Percentiles rank a stretch among this genome's conserved stretches.
Conservation (phyloP, 2,329 filamentous ascomycete genomes). For the Simplicillium sp. region DNA sequence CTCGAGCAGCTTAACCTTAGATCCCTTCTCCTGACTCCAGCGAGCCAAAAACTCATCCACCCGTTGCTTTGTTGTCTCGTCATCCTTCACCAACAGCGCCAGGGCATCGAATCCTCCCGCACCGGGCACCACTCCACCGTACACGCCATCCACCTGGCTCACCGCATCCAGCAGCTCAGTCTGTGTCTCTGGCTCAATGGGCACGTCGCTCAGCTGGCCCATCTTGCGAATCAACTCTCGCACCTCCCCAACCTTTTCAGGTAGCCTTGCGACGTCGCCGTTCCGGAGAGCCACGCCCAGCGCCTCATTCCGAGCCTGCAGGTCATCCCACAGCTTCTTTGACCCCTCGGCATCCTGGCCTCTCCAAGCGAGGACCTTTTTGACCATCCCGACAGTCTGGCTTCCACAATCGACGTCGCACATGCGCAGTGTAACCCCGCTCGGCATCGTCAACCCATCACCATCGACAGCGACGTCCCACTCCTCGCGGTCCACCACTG, state of each 20-base stretch:
- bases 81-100: slow-evolving; percentile 68
- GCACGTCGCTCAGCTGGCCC: slow-evolving; percentile 64
- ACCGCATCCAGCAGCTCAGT: slow-evolving; percentile 75
- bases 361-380: slow-evolving; percentile 78
- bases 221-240: slow-evolving; percentile 64
- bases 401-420: slow-evolving; percentile 94
- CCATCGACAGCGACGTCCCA: slow-evolving; percentile 79
- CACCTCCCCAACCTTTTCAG: slow-evolving; percentile 36
- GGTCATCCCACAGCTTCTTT: slow-evolving; percentile 59
- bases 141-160: slow-evolving; percentile 63
- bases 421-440: slow-evolving; percentile 72
- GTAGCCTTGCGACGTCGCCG: slow-evolving; percentile 31
- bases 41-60: slow-evolving; percentile 53
- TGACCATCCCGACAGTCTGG: slow-evolving; percentile 92
- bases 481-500: slow-evolving; percentile 53
- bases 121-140: slow-evolving; percentile 86
- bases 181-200: slow-evolving; percentile 83
- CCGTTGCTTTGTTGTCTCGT: slow-evolving; percentile 48
- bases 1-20: slow-evolving; percentile 57
- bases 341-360: slow-evolving; percentile 54
- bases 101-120: slow-evolving; percentile 92
- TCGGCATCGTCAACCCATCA: slow-evolving; percentile 60
- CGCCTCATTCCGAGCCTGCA: slow-evolving; percentile 66
- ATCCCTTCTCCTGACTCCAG: slow-evolving; percentile 54
- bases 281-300: slow-evolving; percentile 56